These are phyloP conservation scores for Cordyceps tenuipes DNA, from an alignment of 2,329 filamentous ascomycete genomes.

Conservation along the genomic window DNA sequence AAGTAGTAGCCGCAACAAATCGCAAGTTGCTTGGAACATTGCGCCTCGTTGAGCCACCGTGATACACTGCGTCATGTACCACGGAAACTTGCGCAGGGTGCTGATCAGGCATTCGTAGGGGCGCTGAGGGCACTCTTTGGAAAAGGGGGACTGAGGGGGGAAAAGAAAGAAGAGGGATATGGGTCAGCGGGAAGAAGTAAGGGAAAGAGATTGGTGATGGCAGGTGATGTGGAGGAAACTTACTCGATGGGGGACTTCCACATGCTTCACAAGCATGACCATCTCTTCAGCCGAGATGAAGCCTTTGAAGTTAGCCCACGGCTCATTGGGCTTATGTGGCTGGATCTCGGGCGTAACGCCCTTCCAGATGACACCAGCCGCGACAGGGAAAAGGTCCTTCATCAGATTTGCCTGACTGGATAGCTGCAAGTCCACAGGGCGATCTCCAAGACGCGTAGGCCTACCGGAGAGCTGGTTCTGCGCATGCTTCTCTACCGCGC, in stretches of 20 bases:
- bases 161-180: neutral
- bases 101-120: constrained; percentile 59
- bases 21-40: constrained; percentile 42
- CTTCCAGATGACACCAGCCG: constrained; percentile 48
- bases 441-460: constrained; percentile 44
- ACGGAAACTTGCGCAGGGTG: constrained; percentile 54
- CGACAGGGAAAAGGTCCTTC: constrained; percentile 53
- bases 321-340: constrained; percentile 26
- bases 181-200: neutral
- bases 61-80: constrained; percentile 49
- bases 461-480: constrained; percentile 31
- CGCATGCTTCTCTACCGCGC: constrained; percentile 41
- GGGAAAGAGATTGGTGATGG: neutral
- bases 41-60: constrained; percentile 48
- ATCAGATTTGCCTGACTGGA: constrained; percentile 50
- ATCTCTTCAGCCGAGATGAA: constrained; percentile 57
- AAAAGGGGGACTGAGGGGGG: constrained; percentile 45
- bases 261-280: constrained; percentile 55
- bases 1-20: constrained; percentile 39
- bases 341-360: constrained; percentile 35
- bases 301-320: constrained; percentile 48
- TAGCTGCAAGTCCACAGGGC: constrained; percentile 48
- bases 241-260: constrained; percentile 54
- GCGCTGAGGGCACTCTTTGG: constrained; percentile 53
- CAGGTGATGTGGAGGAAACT: constrained; percentile 22